Base-by-base conservation (phyloP, 352 stramenopile species). In the Globisporangium perplexum region DNA sequence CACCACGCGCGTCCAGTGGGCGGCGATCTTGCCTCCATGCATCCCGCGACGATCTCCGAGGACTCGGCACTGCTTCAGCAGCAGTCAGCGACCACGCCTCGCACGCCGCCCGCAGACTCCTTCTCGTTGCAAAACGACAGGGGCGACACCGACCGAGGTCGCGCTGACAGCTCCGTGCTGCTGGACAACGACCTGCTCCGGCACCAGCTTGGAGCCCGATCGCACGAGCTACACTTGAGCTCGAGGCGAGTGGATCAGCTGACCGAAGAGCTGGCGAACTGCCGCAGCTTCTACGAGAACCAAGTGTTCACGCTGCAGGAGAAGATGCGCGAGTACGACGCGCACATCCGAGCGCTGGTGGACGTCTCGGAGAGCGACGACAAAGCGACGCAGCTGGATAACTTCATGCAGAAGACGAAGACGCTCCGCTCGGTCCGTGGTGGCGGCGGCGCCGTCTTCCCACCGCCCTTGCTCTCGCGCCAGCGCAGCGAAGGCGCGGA, bases 371-470 rank as follows among this genome's bases (percentile, higher is more conserved):
- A 76, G n/a, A 71, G 59, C 18, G 70, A 74, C 17, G 66, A 66
- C 59, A 72, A 77, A 59, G 52, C 50, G 4, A 47, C 61, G 28
- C 72, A 84, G 48, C 56, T 83, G 18, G 72, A 87, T 35, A 78
- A 66, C 14, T 42, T 86, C 7, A 42, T 74, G 55, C 56, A 78
- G 23, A 85, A 78, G 48, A 69, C 63, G 18, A 86, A 72, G 55
- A 84, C 74, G 46, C 47, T 89, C 35, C 77, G 73, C 15, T 84
- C 75, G 1, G 75, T 89, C 20, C 75, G 78, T 53, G 75, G 75
- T 17, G 78, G 78, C 36, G 66, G 59, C 22, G 66, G 66, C 26
- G 35, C 7, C n/a, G n/a, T 43, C 3, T 11, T 30, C 7, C 24
- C 50, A 1, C 36, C 53, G 26, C 5, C 39, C 50, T 22, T 3